A percentile compares a stretch with the other conserved stretches of the same genome.
Evolutionary conservation across 257 asterid genomes (phyloP).

Genomic region (Prunella vulgaris): DNA sequence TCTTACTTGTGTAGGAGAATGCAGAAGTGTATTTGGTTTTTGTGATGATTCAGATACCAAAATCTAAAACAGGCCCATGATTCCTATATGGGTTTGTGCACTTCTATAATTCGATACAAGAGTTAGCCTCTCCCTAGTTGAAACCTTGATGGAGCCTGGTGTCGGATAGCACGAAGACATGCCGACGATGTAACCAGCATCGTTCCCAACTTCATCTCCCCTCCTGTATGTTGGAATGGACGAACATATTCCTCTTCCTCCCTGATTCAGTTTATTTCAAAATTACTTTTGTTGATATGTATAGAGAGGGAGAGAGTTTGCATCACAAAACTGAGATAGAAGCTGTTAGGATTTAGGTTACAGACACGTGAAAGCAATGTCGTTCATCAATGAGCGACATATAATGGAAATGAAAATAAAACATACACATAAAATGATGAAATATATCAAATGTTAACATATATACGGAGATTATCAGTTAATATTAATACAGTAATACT

Average conservation of each 20-base stretch:
- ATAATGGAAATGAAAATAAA: too few relatives aligned
- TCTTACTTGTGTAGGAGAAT: slow-evolving; percentile 39
- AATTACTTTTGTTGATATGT: too few relatives aligned
- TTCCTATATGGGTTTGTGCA: slow-evolving; percentile 57
- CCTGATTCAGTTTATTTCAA: too few relatives aligned
- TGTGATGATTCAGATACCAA: slow-evolving; percentile 53
- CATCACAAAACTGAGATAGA: not conserved
- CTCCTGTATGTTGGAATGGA: slow-evolving; percentile 68
- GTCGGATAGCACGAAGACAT: slow-evolving; percentile 84
- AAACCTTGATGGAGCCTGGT: slow-evolving; percentile 73
- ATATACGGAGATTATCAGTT: too few relatives aligned
- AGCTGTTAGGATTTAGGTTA: too few relatives aligned
- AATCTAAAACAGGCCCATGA: slow-evolving; percentile 88
- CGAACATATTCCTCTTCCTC: slow-evolving; percentile 66
- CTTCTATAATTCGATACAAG: slow-evolving; percentile 66
- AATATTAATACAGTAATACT: not conserved
- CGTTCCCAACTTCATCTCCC: slow-evolving; percentile 75
- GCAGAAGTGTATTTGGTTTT: slow-evolving; percentile 16
- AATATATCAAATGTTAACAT: too few relatives aligned
- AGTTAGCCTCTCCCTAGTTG: slow-evolving; percentile 58
- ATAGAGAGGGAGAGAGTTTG: too few relatives aligned
- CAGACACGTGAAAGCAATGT: too few relatives aligned
- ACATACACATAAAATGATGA: too few relatives aligned
- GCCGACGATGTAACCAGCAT: slow-evolving; percentile 82
- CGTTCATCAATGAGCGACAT: too few relatives aligned